phyloP scores from a whole-genome alignment of 352 stramenopile genomes.

The Peronospora farinosa region DNA sequence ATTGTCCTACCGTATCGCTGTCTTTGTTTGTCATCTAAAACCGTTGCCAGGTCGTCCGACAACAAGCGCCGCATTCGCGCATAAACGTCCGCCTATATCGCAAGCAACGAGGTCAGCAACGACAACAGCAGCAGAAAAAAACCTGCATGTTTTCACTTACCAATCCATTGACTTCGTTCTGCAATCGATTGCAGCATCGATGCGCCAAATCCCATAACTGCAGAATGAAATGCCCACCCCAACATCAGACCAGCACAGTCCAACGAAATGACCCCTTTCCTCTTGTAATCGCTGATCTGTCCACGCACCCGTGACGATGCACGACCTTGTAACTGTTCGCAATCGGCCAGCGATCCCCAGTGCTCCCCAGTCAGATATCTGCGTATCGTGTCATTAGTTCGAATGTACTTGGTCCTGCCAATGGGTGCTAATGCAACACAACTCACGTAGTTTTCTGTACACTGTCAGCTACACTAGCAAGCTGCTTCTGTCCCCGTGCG shows the following conservation, averaged over 20 bases:
- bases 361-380: constrained; percentile 65
- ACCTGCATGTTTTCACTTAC: constrained; percentile 19
- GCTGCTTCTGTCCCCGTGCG: constrained; percentile 46
- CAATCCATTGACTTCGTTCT: constrained; percentile 44
- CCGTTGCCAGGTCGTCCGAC: constrained; percentile 13
- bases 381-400: background rate
- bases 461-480: constrained; percentile 59
- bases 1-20: constrained; percentile 39
- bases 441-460: constrained; percentile 71
- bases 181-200: constrained; percentile 47
- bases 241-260: constrained; percentile 6
- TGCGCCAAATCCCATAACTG: constrained; percentile 72
- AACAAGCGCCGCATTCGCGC: constrained; percentile 39
- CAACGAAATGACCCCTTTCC: background rate
- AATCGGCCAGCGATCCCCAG: constrained; percentile 53
- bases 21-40: constrained; percentile 26
- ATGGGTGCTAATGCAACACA: background rate
- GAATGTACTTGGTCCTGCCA: background rate
- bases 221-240: background rate
- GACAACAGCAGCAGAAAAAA: background rate
- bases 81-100: constrained; percentile 34
- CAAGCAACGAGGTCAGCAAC: background rate
- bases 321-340: constrained; percentile 37
- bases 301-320: constrained; percentile 41
- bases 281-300: background rate